Evolutionary conservation across 441 rosid species (phyloP).

Genomic region (Syzygium malaccense): DNA sequence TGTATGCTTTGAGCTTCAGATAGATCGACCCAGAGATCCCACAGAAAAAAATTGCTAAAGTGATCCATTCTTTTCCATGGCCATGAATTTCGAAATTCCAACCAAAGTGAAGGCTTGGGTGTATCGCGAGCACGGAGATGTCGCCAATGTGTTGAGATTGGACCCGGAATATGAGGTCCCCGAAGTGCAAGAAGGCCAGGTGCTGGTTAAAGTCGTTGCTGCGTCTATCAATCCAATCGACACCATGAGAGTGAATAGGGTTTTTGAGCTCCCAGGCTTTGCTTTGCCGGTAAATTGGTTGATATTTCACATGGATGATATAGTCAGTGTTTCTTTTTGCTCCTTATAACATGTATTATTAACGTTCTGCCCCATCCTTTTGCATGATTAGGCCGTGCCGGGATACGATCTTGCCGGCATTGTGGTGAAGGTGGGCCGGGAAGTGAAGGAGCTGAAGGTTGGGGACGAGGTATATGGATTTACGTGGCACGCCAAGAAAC

Average conservation of each 20-base stretch:
- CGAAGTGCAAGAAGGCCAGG: conserved; percentile 61
- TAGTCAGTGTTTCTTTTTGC: neutral
- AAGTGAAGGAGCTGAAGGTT: neutral
- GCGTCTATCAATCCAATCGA: conserved; percentile 88
- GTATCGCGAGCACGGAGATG: neutral
- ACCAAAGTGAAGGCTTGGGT: conserved; percentile 7
- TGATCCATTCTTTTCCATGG: neutral
- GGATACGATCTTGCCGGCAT: neutral
- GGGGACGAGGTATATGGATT: neutral
- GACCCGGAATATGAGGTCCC: conserved; percentile 62
- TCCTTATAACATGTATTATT: neutral
- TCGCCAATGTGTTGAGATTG: conserved; percentile 55
- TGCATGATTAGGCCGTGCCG: neutral
- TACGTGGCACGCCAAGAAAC: neutral
- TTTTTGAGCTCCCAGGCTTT: conserved; percentile 20
- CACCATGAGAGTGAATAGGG: conserved; percentile 64
- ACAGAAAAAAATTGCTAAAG: neutral
- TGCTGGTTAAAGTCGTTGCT: conserved; percentile 66
- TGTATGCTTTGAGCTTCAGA: neutral
- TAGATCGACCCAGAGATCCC: neutral
- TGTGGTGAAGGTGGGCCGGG: neutral
- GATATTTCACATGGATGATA: neutral
- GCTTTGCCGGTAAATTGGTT: neutral
- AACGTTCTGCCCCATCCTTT: neutral
- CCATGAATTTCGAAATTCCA: neutral